Conservation (phyloP, 1,139 yeast genomes). For the Candida sp. region DNA sequence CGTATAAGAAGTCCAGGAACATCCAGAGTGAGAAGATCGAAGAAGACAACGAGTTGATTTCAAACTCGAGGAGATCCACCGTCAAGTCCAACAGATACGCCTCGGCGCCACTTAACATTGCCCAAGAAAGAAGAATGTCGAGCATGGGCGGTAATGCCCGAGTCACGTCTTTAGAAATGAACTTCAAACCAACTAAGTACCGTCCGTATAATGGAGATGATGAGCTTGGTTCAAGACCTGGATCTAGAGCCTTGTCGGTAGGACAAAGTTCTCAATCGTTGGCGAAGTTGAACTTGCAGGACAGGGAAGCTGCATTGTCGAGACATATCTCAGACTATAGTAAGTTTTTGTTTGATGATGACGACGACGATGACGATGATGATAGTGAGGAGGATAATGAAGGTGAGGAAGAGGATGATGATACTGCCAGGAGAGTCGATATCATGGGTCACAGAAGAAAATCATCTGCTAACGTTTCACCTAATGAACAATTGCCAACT, state of each 20-base stretch:
- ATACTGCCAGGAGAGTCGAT: slow-evolving; percentile 5
- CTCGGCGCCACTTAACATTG: slow-evolving; percentile 32
- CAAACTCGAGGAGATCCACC: slow-evolving; percentile 36
- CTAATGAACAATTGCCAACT: slow-evolving; percentile 19
- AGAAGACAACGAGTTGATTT: slow-evolving; percentile 25
- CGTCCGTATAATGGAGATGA: slow-evolving; percentile 12
- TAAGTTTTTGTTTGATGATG: slow-evolving; percentile 32
- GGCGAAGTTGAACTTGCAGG: slow-evolving; percentile 3
- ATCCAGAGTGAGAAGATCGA: slow-evolving; percentile 5
- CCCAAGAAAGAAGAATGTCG: slow-evolving; percentile 1
- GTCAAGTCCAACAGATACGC: slow-evolving; percentile 41
- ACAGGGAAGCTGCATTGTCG: slow-evolving; percentile 6
- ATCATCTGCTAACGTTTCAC: background rate
- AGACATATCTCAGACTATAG: slow-evolving; percentile 41
- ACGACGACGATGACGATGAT: slow-evolving; percentile 19
- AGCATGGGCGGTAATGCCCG: slow-evolving; percentile 13
- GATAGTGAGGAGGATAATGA: slow-evolving; percentile 15
- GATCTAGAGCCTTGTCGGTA: background rate
- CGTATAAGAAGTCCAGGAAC: slow-evolving; percentile 15
- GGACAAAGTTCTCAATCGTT: background rate
- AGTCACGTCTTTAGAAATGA: slow-evolving; percentile 28
- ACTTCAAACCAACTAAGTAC: slow-evolving; percentile 26
- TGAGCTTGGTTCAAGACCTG: background rate
- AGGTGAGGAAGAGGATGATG: slow-evolving; percentile 7
- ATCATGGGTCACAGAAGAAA: slow-evolving; percentile 3